Percentiles rank a stretch among this genome's conserved stretches.
These are phyloP conservation scores for Colletotrichum tofieldiae DNA, from an alignment of 2,329 filamentous ascomycete genomes.

Conservation along the genomic window DNA sequence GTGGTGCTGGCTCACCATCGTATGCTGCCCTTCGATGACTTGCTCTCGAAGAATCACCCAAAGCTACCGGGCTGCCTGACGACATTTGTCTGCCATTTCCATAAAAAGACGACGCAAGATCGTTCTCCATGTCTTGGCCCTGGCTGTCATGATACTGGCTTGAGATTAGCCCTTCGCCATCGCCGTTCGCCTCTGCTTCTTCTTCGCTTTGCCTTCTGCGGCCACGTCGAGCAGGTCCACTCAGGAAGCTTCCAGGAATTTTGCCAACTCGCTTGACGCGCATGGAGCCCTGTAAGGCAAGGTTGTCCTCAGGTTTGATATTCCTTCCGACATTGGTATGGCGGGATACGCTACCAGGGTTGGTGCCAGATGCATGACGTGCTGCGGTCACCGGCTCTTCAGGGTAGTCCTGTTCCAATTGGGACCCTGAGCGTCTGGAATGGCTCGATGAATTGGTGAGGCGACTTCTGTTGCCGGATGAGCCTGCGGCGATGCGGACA, in stretches of 20 bases:
- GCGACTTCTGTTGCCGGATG: constrained; percentile 62
- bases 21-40: constrained; percentile 59
- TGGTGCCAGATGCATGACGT: constrained; percentile 62
- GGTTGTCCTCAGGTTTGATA: constrained; percentile 72
- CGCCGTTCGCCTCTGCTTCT: constrained; percentile 65
- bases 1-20: constrained; percentile 54
- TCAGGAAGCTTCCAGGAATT: constrained; percentile 82
- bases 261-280: constrained; percentile 84
- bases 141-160: constrained; percentile 62
- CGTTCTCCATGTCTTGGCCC: constrained; percentile 55
- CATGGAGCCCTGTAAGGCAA: constrained; percentile 80
- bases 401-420: constrained; percentile 63
- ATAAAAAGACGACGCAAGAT: constrained; percentile 62
- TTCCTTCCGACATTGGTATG: constrained; percentile 65
- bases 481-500: constrained; percentile 69
- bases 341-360: constrained; percentile 68
- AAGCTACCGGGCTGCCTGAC: constrained; percentile 73
- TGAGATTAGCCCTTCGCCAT: constrained; percentile 58
- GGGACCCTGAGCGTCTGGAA: constrained; percentile 56
- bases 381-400: constrained; percentile 67
- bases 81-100: constrained; percentile 64
- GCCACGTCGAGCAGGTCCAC: constrained; percentile 84
- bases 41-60: constrained; percentile 60
- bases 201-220: constrained; percentile 79
- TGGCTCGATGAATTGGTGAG: constrained; percentile 54